Evolutionary conservation across 177 flowering plant species (phyloP).

Genomic region (Vitis hybrid): DNA sequence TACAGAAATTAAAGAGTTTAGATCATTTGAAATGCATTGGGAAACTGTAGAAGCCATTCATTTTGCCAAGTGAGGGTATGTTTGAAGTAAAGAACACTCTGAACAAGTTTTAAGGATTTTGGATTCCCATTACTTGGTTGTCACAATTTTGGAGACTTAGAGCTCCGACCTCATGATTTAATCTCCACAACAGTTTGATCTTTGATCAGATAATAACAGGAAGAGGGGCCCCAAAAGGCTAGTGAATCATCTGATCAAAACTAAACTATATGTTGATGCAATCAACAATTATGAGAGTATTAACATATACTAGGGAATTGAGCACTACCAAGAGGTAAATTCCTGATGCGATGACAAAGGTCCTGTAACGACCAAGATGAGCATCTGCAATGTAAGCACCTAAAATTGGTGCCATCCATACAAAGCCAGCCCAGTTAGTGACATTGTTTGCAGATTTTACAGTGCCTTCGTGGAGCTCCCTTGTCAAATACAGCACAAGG

Average conservation of each 20-base stretch:
- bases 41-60: neutral
- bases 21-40: neutral
- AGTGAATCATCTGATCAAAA: too few relatives aligned
- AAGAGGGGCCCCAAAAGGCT: too few relatives aligned
- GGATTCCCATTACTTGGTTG: too few relatives aligned
- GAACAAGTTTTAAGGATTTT: too few relatives aligned
- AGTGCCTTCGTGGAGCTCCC: conserved; percentile 54
- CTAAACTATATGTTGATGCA: too few relatives aligned
- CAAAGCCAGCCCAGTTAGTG: conserved; percentile 65
- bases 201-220: too few relatives aligned
- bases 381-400: conserved; percentile 77
- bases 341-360: conserved; percentile 46
- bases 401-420: conserved; percentile 60
- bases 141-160: too few relatives aligned
- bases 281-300: neutral
- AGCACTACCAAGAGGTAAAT: conserved; percentile 47
- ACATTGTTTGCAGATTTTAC: conserved; percentile 49
- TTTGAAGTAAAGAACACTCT: too few relatives aligned
- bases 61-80: too few relatives aligned
- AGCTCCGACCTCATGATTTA: too few relatives aligned
- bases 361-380: conserved; percentile 62
- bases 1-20: too few relatives aligned
- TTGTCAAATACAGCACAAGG: conserved; percentile 45
- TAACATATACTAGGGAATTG: neutral
- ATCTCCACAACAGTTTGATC: too few relatives aligned